phyloP scores from a whole-genome alignment of 352 stramenopile genomes.

The Saprolegnia parasitica region DNA sequence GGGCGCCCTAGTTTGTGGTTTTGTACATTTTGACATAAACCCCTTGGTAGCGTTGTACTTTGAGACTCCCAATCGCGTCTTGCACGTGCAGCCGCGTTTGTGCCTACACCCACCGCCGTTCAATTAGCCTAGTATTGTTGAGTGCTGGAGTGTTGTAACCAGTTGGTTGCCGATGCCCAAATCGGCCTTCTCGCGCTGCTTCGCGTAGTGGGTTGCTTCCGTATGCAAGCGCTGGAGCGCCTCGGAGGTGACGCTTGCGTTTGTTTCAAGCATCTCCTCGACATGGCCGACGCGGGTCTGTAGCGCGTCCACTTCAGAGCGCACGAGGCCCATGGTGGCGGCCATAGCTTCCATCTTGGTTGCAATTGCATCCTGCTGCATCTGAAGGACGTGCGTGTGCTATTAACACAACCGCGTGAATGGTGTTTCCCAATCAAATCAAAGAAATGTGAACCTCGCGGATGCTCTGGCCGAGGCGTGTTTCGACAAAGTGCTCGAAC shows the following conservation, averaged over 20 bases:
- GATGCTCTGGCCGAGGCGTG: slow-evolving; percentile 14
- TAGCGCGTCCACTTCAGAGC: neutral
- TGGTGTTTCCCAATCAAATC: neutral
- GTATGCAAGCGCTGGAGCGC: neutral
- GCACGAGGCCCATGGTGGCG: neutral
- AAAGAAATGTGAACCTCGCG: slow-evolving; percentile 17
- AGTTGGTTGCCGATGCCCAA: slow-evolving; percentile 18
- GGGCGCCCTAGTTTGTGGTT: neutral
- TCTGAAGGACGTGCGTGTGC: slow-evolving; percentile 9
- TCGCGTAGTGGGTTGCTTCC: neutral
- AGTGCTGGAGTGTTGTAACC: neutral
- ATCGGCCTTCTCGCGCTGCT: slow-evolving; percentile 17
- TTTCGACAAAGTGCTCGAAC: slow-evolving; percentile 25
- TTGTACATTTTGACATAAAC: neutral
- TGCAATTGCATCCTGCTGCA: slow-evolving; percentile 11
- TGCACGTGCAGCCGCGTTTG: slow-evolving; percentile 23
- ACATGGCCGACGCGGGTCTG: slow-evolving; percentile 10
- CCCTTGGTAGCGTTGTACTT: neutral
- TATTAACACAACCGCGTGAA: neutral
- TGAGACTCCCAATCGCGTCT: neutral
- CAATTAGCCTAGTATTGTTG: neutral
- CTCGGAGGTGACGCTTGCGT: slow-evolving; percentile 6
- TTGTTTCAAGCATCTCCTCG: slow-evolving; percentile 17
- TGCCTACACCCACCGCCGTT: neutral
- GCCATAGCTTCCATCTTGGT: neutral